Percentiles rank a stretch among this genome's conserved stretches.
These are phyloP conservation scores for Talaromyces sp. DNA, from an alignment of 2,329 filamentous ascomycete species.

Conservation along the genomic window DNA sequence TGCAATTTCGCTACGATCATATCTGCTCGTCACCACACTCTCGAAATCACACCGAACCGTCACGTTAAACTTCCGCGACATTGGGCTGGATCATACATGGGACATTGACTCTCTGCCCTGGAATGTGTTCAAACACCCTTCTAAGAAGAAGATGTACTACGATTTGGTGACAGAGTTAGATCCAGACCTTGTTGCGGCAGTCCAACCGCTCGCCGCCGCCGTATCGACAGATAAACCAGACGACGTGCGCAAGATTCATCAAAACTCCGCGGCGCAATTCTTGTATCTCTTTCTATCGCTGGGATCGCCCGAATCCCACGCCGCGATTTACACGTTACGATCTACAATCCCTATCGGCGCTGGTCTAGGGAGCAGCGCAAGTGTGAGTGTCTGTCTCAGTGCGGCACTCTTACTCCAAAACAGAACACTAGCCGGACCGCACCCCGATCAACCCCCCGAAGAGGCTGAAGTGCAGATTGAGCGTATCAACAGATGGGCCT, in stretches of 20 bases:
- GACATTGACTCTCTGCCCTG: conserved; percentile 90
- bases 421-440: conserved; percentile 81
- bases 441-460: conserved; percentile 82
- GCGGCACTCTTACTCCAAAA: conserved; percentile 83
- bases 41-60: conserved; percentile 90
- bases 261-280: conserved; percentile 77
- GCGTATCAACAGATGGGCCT: conserved; percentile 96
- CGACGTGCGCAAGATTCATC: conserved; percentile 78
- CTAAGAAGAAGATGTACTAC: conserved; percentile 94
- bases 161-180: conserved; percentile 83
- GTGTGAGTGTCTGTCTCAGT: conserved; percentile 84
- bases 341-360: conserved; percentile 92
- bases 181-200: conserved; percentile 72
- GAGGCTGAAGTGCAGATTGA: conserved; percentile 90
- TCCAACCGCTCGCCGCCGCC: conserved; percentile 72
- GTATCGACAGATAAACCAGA: conserved; percentile 68
- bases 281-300: conserved; percentile 91
- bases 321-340: conserved; percentile 83
- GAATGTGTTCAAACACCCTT: conserved; percentile 72
- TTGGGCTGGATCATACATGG: conserved; percentile 87
- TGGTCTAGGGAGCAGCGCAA: conserved; percentile 90
- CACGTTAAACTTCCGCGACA: conserved; percentile 85
- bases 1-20: conserved; percentile 90
- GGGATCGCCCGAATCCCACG: conserved; percentile 73
- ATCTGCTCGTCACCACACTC: conserved; percentile 90